Base-by-base conservation (phyloP, 2,329 filamentous ascomycete species). In the Neofusicoccum kwambonambiense region DNA sequence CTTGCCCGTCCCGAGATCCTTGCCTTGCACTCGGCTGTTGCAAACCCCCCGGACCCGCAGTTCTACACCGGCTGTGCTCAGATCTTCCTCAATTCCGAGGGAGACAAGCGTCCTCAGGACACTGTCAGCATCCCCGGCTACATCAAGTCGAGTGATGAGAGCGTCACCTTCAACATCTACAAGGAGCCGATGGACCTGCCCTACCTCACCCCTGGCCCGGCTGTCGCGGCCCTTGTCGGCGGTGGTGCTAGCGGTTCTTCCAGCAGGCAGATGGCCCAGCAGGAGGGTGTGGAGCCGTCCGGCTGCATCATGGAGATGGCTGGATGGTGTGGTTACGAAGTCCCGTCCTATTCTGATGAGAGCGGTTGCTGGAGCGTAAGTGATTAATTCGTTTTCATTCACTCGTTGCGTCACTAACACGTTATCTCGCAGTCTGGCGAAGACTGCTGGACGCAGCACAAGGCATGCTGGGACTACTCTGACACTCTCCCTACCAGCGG, bases 11-110 rank as follows among this genome's bases (percentile, higher is more conserved):
- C 88, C 0, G 90, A 93, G 78, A 76, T 91, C 9, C 79, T 92
- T 31, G 87, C 89, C 1, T 82, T 93, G 42, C 90, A 92, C 70
- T 79, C 86, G 56, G 88, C 87, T 8, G 76, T 82, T 66, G 77
- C 81, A 35, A 79, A 78, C 8, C 83, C 89, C 65, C 87, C 34
- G 13, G 73, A 76, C 62, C 76, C 90, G n/a, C 89, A 93, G 75
- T 90, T 90, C 77, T 93, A 90, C 74, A 79, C 85, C 60, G 87
- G 88, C 60, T 93, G 90, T 74, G 89, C 88, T 1, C 90, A 93
- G 76, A 80, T 92, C 68, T 90, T 86, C 72, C 75, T 93, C 54
- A 71, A 86, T 35, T 82, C 82, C 52, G 73, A 76, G 1, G 83
- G 80, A 6, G 75, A 79, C 57, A 77, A 86, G 0, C 74, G 80